A percentile compares a stretch with the other conserved stretches of the same genome.
Conservation (phyloP, 1,284 basidiomycete species). For the Apiotrichum domesticum region DNA sequence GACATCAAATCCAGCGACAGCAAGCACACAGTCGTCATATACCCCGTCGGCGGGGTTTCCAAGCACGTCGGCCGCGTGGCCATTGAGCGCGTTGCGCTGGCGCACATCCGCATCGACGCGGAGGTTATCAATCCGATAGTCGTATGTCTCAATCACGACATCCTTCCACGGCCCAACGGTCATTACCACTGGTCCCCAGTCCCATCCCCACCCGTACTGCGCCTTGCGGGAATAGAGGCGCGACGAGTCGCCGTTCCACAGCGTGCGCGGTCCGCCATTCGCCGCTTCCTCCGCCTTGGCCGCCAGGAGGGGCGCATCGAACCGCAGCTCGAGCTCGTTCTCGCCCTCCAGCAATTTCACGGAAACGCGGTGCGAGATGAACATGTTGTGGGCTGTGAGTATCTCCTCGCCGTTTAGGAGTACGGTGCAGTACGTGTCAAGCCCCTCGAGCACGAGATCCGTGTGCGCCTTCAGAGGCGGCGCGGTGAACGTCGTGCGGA, state of each 20-base stretch:
- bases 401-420: constrained; percentile 64
- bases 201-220: constrained; percentile 59
- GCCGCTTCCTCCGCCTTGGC: constrained; percentile 48
- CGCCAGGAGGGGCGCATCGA: constrained; percentile 67
- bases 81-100: background rate
- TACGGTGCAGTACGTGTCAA: constrained; percentile 76
- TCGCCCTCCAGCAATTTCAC: constrained; percentile 52
- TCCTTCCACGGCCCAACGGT: constrained; percentile 43
- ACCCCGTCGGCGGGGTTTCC: background rate
- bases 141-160: constrained; percentile 63
- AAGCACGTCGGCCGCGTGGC: no score
- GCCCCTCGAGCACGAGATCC: constrained; percentile 77
- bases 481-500: constrained; percentile 63
- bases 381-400: constrained; percentile 64
- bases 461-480: constrained; percentile 51
- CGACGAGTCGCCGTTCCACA: constrained; percentile 75
- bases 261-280: constrained; percentile 32
- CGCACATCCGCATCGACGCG: constrained; percentile 46
- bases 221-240: constrained; percentile 82
- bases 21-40: constrained; percentile 4
- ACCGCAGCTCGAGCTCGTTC: constrained; percentile 65
- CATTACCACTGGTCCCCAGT: constrained; percentile 54
- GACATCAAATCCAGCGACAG: constrained; percentile 5
- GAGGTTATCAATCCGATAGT: constrained; percentile 58
- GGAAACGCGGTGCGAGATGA: constrained; percentile 56